These are phyloP conservation scores for Penicillium verrucosum DNA, from an alignment of 2,329 filamentous ascomycete species.

Conservation along the genomic window DNA sequence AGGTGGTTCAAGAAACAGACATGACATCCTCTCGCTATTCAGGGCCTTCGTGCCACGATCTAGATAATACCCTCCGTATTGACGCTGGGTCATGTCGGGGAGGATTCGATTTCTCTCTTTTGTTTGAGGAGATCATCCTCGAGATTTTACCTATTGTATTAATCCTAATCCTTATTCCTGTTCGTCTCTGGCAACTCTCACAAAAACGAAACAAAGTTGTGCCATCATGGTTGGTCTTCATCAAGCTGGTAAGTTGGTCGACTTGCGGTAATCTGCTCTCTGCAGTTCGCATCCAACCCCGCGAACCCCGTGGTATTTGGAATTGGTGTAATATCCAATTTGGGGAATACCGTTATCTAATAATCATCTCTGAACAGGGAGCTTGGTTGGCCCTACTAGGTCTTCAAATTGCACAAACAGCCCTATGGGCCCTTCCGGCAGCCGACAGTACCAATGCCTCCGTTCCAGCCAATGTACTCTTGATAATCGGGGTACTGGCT, in stretches of 20 bases:
- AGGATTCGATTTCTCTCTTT: slow-evolving; percentile 45
- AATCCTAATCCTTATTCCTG: slow-evolving; percentile 34
- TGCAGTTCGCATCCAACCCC: background rate
- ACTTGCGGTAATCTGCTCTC: background rate
- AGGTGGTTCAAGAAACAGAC: slow-evolving; percentile 22
- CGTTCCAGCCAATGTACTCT: slow-evolving; percentile 32
- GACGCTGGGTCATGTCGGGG: slow-evolving; percentile 37
- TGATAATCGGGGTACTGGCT: slow-evolving; percentile 27
- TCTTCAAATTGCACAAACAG: slow-evolving; percentile 38
- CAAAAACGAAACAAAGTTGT: slow-evolving; percentile 37
- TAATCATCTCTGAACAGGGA: slow-evolving; percentile 19
- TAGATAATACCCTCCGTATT: slow-evolving; percentile 37
- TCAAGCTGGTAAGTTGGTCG: slow-evolving; percentile 36
- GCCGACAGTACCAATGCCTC: slow-evolving; percentile 35
- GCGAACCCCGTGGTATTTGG: background rate
- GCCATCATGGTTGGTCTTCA: slow-evolving; percentile 27
- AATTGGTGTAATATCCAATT: background rate
- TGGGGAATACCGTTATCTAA: slow-evolving; percentile 7
- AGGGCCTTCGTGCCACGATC: slow-evolving; percentile 28
- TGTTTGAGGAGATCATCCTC: slow-evolving; percentile 47
- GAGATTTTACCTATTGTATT: slow-evolving; percentile 37
- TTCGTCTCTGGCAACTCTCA: slow-evolving; percentile 37
- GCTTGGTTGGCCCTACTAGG: slow-evolving; percentile 32
- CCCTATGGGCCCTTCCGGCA: slow-evolving; percentile 36
- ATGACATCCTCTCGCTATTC: slow-evolving; percentile 28